phyloP scores from a whole-genome alignment of 306 rosid genomes.

The Quercus rubra region DNA sequence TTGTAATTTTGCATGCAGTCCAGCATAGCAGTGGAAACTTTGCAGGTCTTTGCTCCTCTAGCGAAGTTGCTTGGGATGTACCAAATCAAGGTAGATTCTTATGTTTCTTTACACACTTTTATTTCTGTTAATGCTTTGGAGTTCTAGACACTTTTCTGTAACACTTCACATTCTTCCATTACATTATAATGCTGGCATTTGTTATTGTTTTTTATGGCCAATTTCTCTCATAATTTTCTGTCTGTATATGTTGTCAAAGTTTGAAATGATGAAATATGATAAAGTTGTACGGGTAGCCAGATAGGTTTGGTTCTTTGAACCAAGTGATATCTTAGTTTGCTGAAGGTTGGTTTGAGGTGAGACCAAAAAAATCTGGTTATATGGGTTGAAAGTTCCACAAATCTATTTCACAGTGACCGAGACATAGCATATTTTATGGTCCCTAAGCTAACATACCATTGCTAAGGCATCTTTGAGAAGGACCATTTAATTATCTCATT shows the following conservation, averaged over 20 bases:
- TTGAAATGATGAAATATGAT: neutral
- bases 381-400: neutral
- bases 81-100: slow-evolving; percentile 83
- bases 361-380: neutral
- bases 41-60: slow-evolving; percentile 99
- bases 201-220: neutral
- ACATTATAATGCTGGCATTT: neutral
- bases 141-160: neutral
- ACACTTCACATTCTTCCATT: neutral
- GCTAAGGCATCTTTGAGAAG: neutral
- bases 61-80: slow-evolving; percentile 99
- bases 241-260: neutral
- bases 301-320: neutral
- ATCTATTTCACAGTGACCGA: neutral
- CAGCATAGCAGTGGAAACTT: slow-evolving; percentile 92
- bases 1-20: slow-evolving; percentile 48
- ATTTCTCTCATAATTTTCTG: neutral
- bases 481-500: neutral
- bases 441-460: neutral
- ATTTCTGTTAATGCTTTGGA: neutral
- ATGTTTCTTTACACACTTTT: neutral
- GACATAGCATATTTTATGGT: neutral
- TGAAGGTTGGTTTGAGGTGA: neutral
- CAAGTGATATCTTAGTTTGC: neutral
- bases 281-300: neutral